Base-by-base conservation (phyloP, 2,329 filamentous ascomycete genomes). In the Apiospora rasikravindrae region DNA sequence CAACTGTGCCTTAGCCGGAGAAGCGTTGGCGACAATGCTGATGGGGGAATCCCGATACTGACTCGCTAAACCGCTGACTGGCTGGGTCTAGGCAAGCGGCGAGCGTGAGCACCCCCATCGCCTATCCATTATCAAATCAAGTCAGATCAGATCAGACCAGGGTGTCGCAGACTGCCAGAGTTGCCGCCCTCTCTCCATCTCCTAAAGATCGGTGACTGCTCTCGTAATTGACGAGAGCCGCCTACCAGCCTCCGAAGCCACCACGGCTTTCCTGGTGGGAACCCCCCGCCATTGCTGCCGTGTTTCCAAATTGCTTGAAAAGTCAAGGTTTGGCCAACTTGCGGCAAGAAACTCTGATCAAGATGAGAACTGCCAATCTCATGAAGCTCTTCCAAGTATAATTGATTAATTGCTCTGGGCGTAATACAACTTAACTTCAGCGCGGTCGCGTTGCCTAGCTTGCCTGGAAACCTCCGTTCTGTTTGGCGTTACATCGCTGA, bases 371-470 rank as follows among this genome's bases (percentile, higher is more conserved):
- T 37, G 53, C 19, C 16, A 61, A 61, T 61, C 53, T 7, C 29
- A n/a, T n/a, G n/a, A n/a, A n/a, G n/a, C 33, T 37, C 14, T 37
- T 22, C 53, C 53, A 37, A 61, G 29, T 61, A 61, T 61, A 61
- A 61, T 61, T 61, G 29, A 61, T 61, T 61, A 61, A 61, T 11
- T 37, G 53, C 8, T 33, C 53, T 61, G 53, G 53, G 53, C 53
- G 53, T 19, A 37, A 61, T 61, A 61, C 53, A 22, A 61, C 7
- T 61, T 61, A n/a, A 61, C 24, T 57, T 57, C 51, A 57, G 26
- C 26, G 47, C 40, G 19, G 45, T 19, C 22, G 51, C 51, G 6
- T 53, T 22, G 47, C 22, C n/a, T n/a, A n/a, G n/a, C n/a, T 29
- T 49, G 45, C 45, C 53, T 61, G 53, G 53, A n/a, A 61, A 61